Percentiles rank a stretch among this genome's conserved stretches.
These are phyloP conservation scores for Colletotrichum spaethianum DNA, from an alignment of 2,329 filamentous ascomycete species.

Conservation along the genomic window DNA sequence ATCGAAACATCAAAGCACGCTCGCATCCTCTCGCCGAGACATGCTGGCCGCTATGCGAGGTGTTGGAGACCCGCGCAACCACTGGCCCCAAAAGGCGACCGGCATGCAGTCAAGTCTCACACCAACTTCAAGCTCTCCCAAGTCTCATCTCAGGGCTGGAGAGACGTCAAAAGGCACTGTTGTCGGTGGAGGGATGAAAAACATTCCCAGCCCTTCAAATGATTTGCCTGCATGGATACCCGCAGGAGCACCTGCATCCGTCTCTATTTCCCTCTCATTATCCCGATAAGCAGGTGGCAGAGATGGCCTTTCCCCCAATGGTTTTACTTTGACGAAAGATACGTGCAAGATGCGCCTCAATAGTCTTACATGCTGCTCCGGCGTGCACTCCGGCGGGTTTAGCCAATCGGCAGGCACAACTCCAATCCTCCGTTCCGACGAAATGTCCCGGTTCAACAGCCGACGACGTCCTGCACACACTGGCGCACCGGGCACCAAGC, in stretches of 20 bases:
- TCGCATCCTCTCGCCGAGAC: neutral
- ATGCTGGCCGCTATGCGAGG: neutral
- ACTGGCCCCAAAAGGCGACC: slow-evolving; percentile 6
- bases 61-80: neutral
- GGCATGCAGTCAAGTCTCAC: slow-evolving; percentile 14
- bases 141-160: slow-evolving; percentile 28
- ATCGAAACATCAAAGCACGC: neutral
- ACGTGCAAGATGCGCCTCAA: neutral
- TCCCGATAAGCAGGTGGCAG: neutral
- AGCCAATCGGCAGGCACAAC: too few species aligned
- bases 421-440: neutral
- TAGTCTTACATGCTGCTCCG: neutral
- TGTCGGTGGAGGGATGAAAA: slow-evolving; percentile 1
- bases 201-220: neutral
- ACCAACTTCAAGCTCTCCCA: slow-evolving; percentile 21
- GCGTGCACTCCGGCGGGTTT: too few species aligned
- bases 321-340: neutral
- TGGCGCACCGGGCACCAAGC: neutral
- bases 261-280: neutral
- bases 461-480: neutral
- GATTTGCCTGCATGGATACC: neutral
- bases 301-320: slow-evolving; percentile 1
- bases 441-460: neutral
- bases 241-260: neutral
- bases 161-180: neutral